These are phyloP conservation scores for Phialocephala sp. DNA, from an alignment of 2,329 filamentous ascomycete genomes.

Conservation along the genomic window DNA sequence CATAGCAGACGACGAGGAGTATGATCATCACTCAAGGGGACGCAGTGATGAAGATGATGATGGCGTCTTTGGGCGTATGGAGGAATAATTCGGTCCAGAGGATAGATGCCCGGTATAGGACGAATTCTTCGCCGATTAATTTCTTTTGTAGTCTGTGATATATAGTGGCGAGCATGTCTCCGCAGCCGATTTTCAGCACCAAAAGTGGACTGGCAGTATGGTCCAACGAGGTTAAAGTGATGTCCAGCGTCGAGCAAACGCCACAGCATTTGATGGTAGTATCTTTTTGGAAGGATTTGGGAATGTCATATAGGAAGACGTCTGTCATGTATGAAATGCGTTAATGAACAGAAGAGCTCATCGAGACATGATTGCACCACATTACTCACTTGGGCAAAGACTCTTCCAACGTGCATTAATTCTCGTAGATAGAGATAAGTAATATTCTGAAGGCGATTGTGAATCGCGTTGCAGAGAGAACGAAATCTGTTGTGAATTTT, in stretches of 20 bases:
- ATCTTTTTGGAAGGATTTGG: constrained; percentile 29
- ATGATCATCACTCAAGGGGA: constrained; percentile 61
- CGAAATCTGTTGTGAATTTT: not conserved
- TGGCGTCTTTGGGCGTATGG: constrained; percentile 95
- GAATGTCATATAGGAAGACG: constrained; percentile 39
- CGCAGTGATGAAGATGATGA: constrained; percentile 90
- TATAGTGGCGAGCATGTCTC: constrained; percentile 62
- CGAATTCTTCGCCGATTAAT: constrained; percentile 27
- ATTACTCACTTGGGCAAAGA: not conserved
- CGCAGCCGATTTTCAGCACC: constrained; percentile 70
- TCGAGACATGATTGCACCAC: not conserved
- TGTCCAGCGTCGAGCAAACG: constrained; percentile 66
- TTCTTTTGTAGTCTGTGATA: constrained; percentile 39
- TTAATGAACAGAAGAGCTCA: constrained; percentile 27
- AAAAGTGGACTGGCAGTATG: constrained; percentile 60
- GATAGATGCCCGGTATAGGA: not conserved
- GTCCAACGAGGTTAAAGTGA: constrained; percentile 76
- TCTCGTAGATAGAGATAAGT: not conserved
- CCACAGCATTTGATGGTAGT: constrained; percentile 32
- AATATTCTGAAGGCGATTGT: not conserved
- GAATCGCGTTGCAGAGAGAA: not conserved
- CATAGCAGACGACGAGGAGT: constrained; percentile 69
- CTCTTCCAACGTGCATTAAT: not conserved
- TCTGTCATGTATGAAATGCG: constrained; percentile 38
- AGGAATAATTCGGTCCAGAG: constrained; percentile 64